These are phyloP conservation scores for Blastocystis sp. DNA, from an alignment of 352 stramenopile species.

Conservation along the genomic window DNA sequence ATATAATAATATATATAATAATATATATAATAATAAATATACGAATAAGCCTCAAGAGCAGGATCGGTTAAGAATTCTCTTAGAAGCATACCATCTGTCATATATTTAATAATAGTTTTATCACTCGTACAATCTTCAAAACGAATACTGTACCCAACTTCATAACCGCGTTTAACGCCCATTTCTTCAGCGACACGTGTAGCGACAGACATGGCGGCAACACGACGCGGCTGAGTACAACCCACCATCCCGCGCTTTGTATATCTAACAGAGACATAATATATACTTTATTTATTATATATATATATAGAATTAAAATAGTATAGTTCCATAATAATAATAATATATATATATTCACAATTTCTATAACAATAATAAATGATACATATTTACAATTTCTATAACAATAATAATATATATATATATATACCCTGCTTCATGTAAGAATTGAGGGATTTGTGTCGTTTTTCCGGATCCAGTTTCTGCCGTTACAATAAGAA, in stretches of 20 bases:
- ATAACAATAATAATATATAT: slow-evolving; percentile 27
- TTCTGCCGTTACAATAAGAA: slow-evolving; percentile 63
- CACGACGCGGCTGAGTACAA: slow-evolving; percentile 75
- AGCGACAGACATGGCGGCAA: slow-evolving; percentile 96
- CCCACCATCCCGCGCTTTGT: slow-evolving; percentile 69
- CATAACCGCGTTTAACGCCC: slow-evolving; percentile 78
- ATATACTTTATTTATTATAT: no score
- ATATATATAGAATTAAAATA: no score
- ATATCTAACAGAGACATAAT: no score
- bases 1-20: background rate
- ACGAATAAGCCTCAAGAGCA: slow-evolving; percentile 47
- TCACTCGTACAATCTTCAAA: slow-evolving; percentile 97
- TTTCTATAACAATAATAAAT: no score
- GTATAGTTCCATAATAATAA: no score
- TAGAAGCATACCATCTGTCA: slow-evolving; percentile 98
- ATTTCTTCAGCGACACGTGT: slow-evolving; percentile 92
- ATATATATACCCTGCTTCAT: slow-evolving; percentile 40
- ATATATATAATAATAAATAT: background rate
- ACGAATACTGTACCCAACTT: slow-evolving; percentile 93
- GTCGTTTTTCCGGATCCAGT: slow-evolving; percentile 90
- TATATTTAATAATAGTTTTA: slow-evolving; percentile 89
- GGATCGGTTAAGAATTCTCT: slow-evolving; percentile 91
- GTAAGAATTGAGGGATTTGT: slow-evolving; percentile 91
- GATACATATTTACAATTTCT: no score
- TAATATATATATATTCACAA: no score